Evolutionary conservation across 2,329 filamentous ascomycete genomes (phyloP), one percentile per base, ranked within the genome.

Genomic region (Fusarium xyrophilum): DNA sequence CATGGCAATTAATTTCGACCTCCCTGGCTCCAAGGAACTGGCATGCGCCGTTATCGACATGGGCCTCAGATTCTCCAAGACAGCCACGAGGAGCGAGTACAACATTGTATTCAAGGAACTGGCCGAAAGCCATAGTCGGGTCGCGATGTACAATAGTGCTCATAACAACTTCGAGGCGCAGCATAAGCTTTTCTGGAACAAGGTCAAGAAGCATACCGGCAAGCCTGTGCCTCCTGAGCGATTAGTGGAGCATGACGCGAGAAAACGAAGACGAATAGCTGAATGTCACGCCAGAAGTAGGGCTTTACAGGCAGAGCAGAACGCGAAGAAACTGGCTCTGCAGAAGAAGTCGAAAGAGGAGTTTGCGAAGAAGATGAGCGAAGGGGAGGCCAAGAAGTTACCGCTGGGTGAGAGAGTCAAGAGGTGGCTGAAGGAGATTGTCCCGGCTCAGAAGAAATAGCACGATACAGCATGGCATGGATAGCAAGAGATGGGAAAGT

Each of bases 351-450:
- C 73, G 27, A 73, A 52, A 53, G 63, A 67, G 28, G 60, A 60
- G 17, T 51, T 60, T 25, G 50, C 73, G 51, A 69, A 68, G 43
- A 58, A 73, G 21, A 56, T 74, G n/a, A 71, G 68, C 33, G 65
- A 73, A 12, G 57, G 66, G 27, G 65, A 73, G 17, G 57, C 70
- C 38, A 67, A 69, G 11, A 67, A 70, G 55, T 35, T 70, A 7
- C 65, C 65, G 21, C 56, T 74, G 6, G 51, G 70, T 17, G 72
- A 74, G 17, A 73, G 65, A 23, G 72, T 74, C 17, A 28, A 47
- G 19, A 65, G 54, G 42, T 74, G 72, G 72, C 38, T 74, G 60
- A 56, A 62, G n/a, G 71, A 73, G 36, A 58, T 73, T 28, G 33
- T 70, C 33, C 38, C 61, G 17, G 50, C 23, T 30, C 35, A 65